phyloP scores from a whole-genome alignment of 2,329 filamentous ascomycete species.

The Ilyonectria destructans region DNA sequence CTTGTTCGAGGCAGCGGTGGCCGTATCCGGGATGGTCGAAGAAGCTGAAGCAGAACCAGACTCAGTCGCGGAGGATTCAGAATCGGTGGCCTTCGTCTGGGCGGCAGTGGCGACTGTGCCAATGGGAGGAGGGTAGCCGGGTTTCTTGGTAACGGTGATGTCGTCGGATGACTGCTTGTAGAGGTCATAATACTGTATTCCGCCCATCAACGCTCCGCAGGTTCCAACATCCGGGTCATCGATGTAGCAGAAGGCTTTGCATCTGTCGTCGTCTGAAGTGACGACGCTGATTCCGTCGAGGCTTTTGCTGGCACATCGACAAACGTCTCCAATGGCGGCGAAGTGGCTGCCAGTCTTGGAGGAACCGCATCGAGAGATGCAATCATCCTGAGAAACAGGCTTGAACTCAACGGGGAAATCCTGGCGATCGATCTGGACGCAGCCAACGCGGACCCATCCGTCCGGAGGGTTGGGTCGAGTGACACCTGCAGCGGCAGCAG shows the following conservation, averaged over 20 bases:
- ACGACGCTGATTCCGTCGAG: not conserved
- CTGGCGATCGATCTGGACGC: not conserved
- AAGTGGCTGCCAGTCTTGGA: conserved; percentile 9
- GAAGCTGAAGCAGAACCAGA: not conserved
- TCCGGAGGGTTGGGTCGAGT: not conserved
- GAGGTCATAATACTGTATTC: conserved; percentile 6
- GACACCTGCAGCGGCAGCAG: not conserved
- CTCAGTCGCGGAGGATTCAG: not conserved
- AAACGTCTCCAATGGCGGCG: conserved; percentile 4
- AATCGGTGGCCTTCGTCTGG: not conserved
- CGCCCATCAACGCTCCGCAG: not conserved
- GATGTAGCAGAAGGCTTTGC: conserved; percentile 7
- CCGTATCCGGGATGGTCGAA: not conserved
- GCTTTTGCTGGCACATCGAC: not conserved
- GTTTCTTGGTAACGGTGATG: not conserved
- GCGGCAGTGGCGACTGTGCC: not conserved
- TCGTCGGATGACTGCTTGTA: conserved; percentile 1
- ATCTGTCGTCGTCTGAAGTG: conserved; percentile 5
- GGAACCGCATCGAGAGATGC: conserved; percentile 1
- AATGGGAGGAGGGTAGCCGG: not conserved
- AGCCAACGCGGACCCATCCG: conserved; percentile 20
- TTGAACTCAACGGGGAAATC: not conserved
- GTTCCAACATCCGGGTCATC: not conserved
- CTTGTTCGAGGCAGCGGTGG: not conserved
- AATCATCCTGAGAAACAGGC: not conserved